phyloP scores from a whole-genome alignment of 345 rosid species.

The rapeseed (Brassica napus) region DNA sequence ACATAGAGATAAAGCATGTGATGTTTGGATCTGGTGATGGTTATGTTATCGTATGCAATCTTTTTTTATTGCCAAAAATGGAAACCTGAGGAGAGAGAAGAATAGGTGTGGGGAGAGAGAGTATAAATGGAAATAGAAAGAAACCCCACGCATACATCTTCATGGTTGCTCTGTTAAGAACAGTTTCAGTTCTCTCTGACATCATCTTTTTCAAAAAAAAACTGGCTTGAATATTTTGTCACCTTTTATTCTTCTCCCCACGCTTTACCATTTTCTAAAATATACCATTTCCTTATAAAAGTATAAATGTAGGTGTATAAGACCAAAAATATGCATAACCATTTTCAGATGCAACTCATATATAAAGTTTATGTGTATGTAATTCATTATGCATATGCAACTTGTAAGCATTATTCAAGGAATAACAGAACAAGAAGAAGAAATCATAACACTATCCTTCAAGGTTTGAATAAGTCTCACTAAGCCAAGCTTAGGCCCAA shows the following conservation, averaged over 20 bases:
- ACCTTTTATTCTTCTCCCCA: slow-evolving; percentile 32
- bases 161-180: slow-evolving; percentile 5
- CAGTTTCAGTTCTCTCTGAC: slow-evolving; percentile 40
- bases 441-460: background rate
- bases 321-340: slow-evolving; percentile 15
- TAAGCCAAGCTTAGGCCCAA: background rate
- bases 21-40: slow-evolving; percentile 32
- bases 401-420: background rate
- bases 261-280: slow-evolving; percentile 14
- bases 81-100: slow-evolving; percentile 38
- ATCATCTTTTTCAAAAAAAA: slow-evolving; percentile 9
- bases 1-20: slow-evolving; percentile 12
- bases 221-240: slow-evolving; percentile 20
- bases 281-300: slow-evolving; percentile 36
- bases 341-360: slow-evolving; percentile 16
- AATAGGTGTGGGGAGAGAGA: background rate
- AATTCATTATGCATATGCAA: background rate
- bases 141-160: slow-evolving; percentile 39
- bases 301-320: slow-evolving; percentile 26
- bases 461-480: background rate
- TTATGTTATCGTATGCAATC: slow-evolving; percentile 24
- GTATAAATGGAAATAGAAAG: slow-evolving; percentile 27
- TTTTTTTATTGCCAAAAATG: slow-evolving; percentile 25
- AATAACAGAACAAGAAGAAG: background rate
- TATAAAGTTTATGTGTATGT: background rate